Base-by-base conservation (phyloP, 2,329 filamentous ascomycete genomes). In the Cryphonectria naterciae region DNA sequence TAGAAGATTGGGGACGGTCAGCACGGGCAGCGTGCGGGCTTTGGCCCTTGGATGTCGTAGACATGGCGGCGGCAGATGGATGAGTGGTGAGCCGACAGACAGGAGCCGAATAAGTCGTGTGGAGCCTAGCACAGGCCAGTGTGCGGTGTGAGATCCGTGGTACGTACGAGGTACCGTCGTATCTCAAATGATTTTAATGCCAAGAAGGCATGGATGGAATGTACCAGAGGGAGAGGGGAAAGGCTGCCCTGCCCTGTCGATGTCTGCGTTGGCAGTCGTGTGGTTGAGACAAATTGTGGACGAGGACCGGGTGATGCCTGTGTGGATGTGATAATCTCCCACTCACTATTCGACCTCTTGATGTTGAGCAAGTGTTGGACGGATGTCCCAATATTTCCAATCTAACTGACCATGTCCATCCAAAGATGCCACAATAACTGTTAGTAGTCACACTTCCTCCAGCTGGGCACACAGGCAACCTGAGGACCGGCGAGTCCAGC, bases 301-400 rank as follows among this genome's bases (percentile, higher is more conserved):
- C 15, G 43, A 25, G 37, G 43, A 46, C 63, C 52, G 43, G 63
- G 63, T 49, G 63, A 65, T 65, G 63, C 63, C 63, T 65, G 63
- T 13, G 41, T 28, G 25, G 5, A 43, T 5, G 28, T 13, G 19
- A 17, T 28, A 25, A 28, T 28, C 11, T 28, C 17, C n/a, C 58
- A 37, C 35, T 37, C 58, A 37, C 35, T 37, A 10, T 17, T 39
- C 19, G 32, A 15, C n/a, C 25, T 56, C 52, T 25, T 61, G 58
- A 32, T 37, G 28, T 61, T 61, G 58, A n/a, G 58, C 15, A 2
- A 39, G 13, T n/a, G 28, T 32, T 39, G 58, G 58, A 4, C n/a
- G 58, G 37, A 37, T 61, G 58, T 37, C 58, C 39, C 32, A 37
- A 11, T 39, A 4, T 6, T 37, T 39, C 37, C 15, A 19, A 8